These are phyloP conservation scores for Populus hybrid DNA, from an alignment of 441 rosid species.

Conservation along the genomic window DNA sequence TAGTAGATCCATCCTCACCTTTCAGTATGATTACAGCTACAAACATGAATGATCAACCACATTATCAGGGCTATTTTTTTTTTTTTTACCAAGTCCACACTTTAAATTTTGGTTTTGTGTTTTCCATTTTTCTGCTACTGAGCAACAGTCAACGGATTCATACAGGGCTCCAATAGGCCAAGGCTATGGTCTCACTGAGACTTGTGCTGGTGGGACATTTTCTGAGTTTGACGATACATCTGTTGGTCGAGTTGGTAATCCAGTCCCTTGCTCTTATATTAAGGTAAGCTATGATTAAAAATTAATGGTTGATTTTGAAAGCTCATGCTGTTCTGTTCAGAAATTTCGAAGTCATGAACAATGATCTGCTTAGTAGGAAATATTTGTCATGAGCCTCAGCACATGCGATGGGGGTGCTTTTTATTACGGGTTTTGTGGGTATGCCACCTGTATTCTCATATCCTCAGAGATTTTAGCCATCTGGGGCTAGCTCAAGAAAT, in stretches of 20 bases:
- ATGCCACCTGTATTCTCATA: neutral
- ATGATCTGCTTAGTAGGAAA: neutral
- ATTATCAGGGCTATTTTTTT: neutral
- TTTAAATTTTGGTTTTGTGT: neutral
- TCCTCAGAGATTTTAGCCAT: neutral
- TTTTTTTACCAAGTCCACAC: neutral
- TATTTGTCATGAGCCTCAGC: neutral
- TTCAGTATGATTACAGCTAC: neutral
- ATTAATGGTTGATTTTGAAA: neutral
- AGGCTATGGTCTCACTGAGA: constrained; percentile 99
- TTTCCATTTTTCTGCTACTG: constrained; percentile 14
- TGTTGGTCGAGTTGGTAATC: constrained; percentile 97
- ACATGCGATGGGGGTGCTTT: neutral
- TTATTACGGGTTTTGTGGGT: neutral
- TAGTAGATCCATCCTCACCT: neutral
- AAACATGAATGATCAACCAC: neutral
- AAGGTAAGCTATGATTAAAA: constrained; percentile 49
- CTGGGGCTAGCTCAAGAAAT: neutral
- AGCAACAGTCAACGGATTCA: constrained; percentile 19
- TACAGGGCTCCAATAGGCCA: constrained; percentile 95
- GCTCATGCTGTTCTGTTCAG: neutral
- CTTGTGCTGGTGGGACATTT: constrained; percentile 97
- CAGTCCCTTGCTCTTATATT: constrained; percentile 85
- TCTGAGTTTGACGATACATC: constrained; percentile 92
- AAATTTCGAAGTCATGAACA: neutral